These are phyloP conservation scores for Aegilops sharonensis DNA, from an alignment of 176 grass and related monocot genomes.

Conservation along the genomic window DNA sequence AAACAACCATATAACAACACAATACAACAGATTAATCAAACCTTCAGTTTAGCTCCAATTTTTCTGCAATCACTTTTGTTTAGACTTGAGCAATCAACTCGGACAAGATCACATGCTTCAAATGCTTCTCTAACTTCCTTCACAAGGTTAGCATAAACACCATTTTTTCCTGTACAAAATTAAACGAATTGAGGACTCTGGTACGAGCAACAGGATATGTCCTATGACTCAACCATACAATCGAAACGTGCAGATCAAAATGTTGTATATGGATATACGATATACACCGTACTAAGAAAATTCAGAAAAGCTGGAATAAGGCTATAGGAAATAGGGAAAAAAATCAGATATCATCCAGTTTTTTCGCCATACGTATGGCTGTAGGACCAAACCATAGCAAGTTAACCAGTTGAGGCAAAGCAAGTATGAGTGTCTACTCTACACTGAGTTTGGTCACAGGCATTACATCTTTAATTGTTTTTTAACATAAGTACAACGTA, in stretches of 20 bases:
- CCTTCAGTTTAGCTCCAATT: conserved; percentile 91
- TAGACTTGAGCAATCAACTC: conserved; percentile 71
- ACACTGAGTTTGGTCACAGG: not conserved
- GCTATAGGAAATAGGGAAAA: not conserved
- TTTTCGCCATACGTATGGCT: not conserved
- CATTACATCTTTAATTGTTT: not conserved
- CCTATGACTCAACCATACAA: conserved; percentile 1
- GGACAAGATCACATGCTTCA: conserved; percentile 88
- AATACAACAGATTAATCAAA: conserved; percentile 35
- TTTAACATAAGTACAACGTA: not conserved
- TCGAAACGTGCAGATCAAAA: not conserved
- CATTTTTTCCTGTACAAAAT: conserved; percentile 79
- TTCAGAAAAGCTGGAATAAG: conserved; percentile 17
- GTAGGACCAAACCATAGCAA: not conserved
- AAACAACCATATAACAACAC: conserved; percentile 5
- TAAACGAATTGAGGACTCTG: not conserved
- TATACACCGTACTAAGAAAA: conserved; percentile 8
- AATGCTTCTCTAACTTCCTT: conserved; percentile 84
- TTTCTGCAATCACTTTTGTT: conserved; percentile 91
- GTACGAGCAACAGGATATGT: not conserved
- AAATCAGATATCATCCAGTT: not conserved
- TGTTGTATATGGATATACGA: not conserved
- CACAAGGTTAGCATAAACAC: conserved; percentile 77
- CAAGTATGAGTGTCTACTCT: not conserved
- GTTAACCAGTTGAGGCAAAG: conserved; percentile 1